Conservation (phyloP, 495 filamentous ascomycete species). For the Penicillium ochrochloron region DNA sequence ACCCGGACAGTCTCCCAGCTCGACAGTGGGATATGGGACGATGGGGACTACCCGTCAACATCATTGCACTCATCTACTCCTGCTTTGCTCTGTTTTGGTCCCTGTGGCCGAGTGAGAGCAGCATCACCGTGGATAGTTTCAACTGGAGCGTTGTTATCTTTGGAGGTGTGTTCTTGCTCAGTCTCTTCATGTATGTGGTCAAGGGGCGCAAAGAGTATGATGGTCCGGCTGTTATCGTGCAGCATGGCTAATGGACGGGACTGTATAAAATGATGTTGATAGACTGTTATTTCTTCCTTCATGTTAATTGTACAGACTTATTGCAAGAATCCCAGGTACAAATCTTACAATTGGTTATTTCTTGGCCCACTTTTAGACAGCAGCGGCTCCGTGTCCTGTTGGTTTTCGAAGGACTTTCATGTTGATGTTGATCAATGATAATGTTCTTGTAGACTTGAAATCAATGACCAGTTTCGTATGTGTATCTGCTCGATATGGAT, state of each 20-base stretch:
- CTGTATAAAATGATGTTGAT: conserved; percentile 4
- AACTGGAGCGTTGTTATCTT: conserved; percentile 57
- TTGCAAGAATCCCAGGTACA: neutral
- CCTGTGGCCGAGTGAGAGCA: conserved; percentile 45
- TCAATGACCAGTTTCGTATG: no score
- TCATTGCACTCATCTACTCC: conserved; percentile 40
- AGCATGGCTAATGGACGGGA: conserved; percentile 3
- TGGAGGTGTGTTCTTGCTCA: conserved; percentile 39
- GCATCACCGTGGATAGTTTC: conserved; percentile 49
- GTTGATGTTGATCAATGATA: no score
- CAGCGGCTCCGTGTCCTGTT: neutral
- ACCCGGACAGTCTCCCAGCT: conserved; percentile 45
- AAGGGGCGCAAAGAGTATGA: conserved; percentile 34
- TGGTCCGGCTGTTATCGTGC: conserved; percentile 32
- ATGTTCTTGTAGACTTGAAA: no score
- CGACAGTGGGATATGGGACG: conserved; percentile 48
- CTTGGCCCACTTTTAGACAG: neutral
- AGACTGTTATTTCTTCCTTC: neutral
- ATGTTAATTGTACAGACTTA: neutral
- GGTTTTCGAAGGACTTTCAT: no score
- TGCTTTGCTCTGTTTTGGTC: conserved; percentile 49
- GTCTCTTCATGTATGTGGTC: conserved; percentile 39
- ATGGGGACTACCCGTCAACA: conserved; percentile 41
- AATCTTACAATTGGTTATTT: neutral
- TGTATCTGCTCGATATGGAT: no score